phyloP scores from a whole-genome alignment of 129 eudicot genomes.

The Artemisia argyi region DNA sequence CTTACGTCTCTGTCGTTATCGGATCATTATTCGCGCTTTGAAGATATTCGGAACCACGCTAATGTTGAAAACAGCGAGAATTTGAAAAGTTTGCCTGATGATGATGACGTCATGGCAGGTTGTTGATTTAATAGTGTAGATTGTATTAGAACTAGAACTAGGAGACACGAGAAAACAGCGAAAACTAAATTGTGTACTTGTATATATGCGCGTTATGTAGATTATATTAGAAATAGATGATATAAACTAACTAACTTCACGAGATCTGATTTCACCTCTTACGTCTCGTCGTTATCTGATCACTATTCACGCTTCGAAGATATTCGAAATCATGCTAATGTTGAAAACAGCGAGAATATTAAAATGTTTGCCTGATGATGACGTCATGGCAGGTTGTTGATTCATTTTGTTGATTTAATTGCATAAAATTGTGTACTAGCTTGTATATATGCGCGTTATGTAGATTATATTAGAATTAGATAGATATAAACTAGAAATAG shows the following conservation, averaged over 20 bases:
- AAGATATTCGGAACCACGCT: constrained; percentile 65
- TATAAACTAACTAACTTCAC: constrained; percentile 27
- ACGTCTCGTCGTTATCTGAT: constrained; percentile 57
- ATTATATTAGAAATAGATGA: too few species aligned
- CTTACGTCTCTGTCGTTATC: constrained; percentile 62
- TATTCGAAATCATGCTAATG: constrained; percentile 52
- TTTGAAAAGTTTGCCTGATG: background rate
- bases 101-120: background rate
- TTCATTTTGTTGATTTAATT: constrained; percentile 8
- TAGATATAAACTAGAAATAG: too few species aligned
- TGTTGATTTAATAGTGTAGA: too few species aligned
- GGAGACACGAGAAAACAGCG: too few species aligned
- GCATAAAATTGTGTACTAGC: too few species aligned
- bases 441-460: too few species aligned
- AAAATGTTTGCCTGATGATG: background rate
- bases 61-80: constrained; percentile 24
- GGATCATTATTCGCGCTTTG: constrained; percentile 54
- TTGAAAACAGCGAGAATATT: constrained; percentile 3
- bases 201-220: too few species aligned
- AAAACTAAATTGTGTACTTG: background rate
- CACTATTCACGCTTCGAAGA: constrained; percentile 64
- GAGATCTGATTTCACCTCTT: constrained; percentile 20
- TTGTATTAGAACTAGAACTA: too few species aligned
- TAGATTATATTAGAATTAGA: too few species aligned
- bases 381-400: too few species aligned